Conservation (phyloP, 768 basidiomycete genomes). For the Boletus barrowsii region DNA sequence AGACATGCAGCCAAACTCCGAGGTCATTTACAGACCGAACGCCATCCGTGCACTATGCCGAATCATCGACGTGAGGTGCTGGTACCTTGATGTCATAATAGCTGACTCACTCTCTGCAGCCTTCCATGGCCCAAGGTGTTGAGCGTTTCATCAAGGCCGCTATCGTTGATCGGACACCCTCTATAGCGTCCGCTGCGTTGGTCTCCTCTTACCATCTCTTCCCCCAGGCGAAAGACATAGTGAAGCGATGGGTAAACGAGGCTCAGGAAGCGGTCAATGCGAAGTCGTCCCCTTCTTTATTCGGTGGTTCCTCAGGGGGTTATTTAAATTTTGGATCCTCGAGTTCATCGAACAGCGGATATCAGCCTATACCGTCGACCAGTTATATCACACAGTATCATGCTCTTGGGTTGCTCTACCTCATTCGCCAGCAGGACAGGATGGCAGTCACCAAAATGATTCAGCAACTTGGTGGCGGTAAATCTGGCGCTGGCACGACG, state of each 20-base stretch:
- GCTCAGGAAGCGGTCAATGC: conserved; percentile 94
- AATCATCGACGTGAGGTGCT: conserved; percentile 85
- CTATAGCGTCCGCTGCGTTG: conserved; percentile 93
- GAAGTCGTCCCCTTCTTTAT: conserved; percentile 73
- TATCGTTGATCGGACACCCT: conserved; percentile 94
- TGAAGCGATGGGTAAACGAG: conserved; percentile 99
- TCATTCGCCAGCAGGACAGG: conserved; percentile 94
- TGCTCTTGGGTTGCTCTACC: conserved; percentile 87
- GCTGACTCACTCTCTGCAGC: conserved; percentile 44
- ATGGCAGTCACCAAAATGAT: conserved; percentile 99
- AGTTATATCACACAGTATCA: conserved; percentile 98
- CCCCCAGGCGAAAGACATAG: conserved; percentile 90
- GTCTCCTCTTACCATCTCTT: conserved; percentile 97
- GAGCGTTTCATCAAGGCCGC: conserved; percentile 99
- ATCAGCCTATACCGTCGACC: conserved; percentile 81
- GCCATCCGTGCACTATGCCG: conserved; percentile 94
- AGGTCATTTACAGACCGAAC: conserved; percentile 98
- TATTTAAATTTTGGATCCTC: conserved; percentile 72
- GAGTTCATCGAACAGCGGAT: conserved; percentile 51
- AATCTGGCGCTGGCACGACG: conserved; percentile 76
- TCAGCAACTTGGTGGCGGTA: conserved; percentile 90
- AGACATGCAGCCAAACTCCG: conserved; percentile 99
- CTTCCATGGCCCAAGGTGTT: conserved; percentile 98
- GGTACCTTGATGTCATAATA: conserved; percentile 35
- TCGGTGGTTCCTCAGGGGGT: conserved; percentile 50